These are phyloP conservation scores for Poteriospumella lacustris DNA, from an alignment of 108 stramenopile species.

Conservation along the genomic window DNA sequence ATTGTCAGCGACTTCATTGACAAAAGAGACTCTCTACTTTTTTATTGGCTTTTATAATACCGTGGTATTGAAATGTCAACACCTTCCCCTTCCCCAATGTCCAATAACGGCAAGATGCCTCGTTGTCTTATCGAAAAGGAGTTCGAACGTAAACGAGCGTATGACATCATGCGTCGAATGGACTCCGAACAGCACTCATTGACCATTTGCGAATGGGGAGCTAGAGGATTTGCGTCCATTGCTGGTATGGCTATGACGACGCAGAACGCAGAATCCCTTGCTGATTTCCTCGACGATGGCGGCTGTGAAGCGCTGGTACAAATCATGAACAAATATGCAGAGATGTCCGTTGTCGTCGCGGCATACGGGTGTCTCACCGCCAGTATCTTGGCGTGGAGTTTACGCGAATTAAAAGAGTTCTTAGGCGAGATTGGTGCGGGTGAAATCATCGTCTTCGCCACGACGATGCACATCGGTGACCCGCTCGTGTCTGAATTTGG, in stretches of 20 bases:
- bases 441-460: conserved; percentile 1
- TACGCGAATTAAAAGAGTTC: conserved; percentile 13
- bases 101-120: no score
- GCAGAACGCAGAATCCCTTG: not conserved
- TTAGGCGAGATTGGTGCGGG: conserved; percentile 21
- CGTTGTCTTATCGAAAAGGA: not conserved
- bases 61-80: no score
- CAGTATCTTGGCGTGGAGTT: conserved; percentile 4
- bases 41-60: no score
- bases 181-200: not conserved
- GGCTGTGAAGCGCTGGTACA: conserved; percentile 1
- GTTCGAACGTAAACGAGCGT: not conserved
- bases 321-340: conserved; percentile 13
- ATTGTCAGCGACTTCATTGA: no score
- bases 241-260: conserved; percentile 3
- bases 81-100: no score
- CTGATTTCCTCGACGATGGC: conserved; percentile 15
- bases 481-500: conserved; percentile 16
- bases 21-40: no score
- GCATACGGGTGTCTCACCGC: not conserved
- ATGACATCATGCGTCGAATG: not conserved
- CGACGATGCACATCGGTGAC: not conserved
- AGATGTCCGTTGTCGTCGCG: not conserved
- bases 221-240: not conserved
- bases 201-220: not conserved